Evolutionary conservation across 2,329 filamentous ascomycete species (phyloP), one percentile per base, ranked within the genome.

Genomic region (Sclerotinia nivalis): DNA sequence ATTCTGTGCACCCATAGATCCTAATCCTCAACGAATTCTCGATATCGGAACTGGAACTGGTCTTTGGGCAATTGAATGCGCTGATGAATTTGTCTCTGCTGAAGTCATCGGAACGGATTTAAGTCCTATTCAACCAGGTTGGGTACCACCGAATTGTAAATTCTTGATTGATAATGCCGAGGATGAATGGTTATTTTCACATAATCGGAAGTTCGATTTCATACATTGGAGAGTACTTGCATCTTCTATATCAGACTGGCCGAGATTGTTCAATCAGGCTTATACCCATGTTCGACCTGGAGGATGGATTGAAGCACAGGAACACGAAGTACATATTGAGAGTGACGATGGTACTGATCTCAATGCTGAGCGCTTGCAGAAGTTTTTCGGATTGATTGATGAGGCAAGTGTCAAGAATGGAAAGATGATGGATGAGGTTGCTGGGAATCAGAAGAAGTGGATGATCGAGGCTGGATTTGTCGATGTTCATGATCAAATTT

Each of bases 131-230:
- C 86, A 89, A 75, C 86, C 86, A 2, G 81, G 81, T 40, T 85
- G 84, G 79, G 84, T 89, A 4, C 87, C 88, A 1, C 81, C 83
- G 40, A 91, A 91, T 74, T 69, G 67, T 64, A 83, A 85, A 69
- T 91, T 91, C 74, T 83, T 89, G 69, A 84, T 91, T 49, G 89
- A 91, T 75, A 88, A 91, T 75, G 85, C 86, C 49, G 87, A 88
- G 75, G 82, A 85, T n/a, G 74, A 78, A 28, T 83, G 82, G 81
- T 76, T 87, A 22, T 83, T 87, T 71, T 83, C 84, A 7, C 75
- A 77, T 5, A 83, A 87, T 71, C 82, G 84, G 15, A 47, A 58
- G 66, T 89, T 88, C 68, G 87, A 89, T 76, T 88, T 87, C 70
- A 83, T 89, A 47, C 87, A 89, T 75, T 83, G 84, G n/a, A 82